Evolutionary conservation across 805 yeast species (phyloP).

Genomic region (Ogataea henricii): DNA sequence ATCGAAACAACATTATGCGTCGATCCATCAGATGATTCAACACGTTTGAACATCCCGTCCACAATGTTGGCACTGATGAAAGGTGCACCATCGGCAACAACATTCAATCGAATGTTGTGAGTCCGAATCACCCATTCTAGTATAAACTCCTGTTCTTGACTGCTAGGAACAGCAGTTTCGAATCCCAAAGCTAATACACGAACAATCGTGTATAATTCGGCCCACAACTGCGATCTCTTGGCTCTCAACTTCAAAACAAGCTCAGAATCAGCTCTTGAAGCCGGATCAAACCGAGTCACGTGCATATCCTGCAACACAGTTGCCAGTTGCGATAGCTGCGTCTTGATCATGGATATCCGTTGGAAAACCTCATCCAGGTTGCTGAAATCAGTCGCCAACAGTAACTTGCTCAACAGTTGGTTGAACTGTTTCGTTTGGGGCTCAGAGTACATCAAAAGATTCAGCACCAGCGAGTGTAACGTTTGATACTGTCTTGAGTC

Average conservation of each 20-base stretch:
- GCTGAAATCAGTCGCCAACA: conserved; percentile 69
- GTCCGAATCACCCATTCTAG: conserved; percentile 65
- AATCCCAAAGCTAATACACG: conserved; percentile 35
- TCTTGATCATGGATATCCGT: conserved; percentile 8
- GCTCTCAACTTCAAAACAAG: conserved; percentile 39
- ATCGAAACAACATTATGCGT: conserved; percentile 62
- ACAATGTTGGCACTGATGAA: conserved; percentile 72
- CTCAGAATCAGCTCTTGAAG: conserved; percentile 25
- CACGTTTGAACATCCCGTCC: conserved; percentile 57
- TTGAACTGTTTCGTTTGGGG: conserved; percentile 61
- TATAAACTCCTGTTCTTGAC: conserved; percentile 11
- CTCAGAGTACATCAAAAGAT: conserved; percentile 63
- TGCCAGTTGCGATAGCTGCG: conserved; percentile 11
- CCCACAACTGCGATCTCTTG: conserved; percentile 38
- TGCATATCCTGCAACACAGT: conserved; percentile 33
- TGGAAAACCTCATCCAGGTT: conserved; percentile 43
- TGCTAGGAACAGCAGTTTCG: conserved; percentile 29
- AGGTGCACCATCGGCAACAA: conserved; percentile 61
- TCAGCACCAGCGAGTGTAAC: conserved; percentile 60
- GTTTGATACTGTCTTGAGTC: conserved; percentile 76
- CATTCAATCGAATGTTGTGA: conserved; percentile 70
- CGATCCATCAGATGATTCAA: conserved; percentile 66
- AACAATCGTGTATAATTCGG: conserved; percentile 48
- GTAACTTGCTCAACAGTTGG: conserved; percentile 63
- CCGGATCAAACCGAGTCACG: conserved; percentile 48